phyloP scores from a whole-genome alignment of 2,329 filamentous ascomycete genomes.

The Stemphylium lycopersici region DNA sequence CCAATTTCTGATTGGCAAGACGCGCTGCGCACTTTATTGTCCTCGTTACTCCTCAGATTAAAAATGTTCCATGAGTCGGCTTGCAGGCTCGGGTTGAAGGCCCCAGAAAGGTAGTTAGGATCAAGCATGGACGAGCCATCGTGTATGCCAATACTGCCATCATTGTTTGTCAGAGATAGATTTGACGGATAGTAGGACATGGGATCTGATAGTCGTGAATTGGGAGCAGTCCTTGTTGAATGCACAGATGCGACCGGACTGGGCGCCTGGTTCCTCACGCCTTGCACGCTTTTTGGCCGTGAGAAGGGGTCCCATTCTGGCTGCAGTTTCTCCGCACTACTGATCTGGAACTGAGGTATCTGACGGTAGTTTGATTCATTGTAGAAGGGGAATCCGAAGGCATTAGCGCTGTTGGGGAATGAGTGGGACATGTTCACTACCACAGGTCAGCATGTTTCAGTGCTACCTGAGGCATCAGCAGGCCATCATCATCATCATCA shows the following conservation, averaged over 20 bases:
- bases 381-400: slow-evolving; percentile 23
- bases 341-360: slow-evolving; percentile 15
- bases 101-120: slow-evolving; percentile 8
- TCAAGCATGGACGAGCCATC: slow-evolving; percentile 20
- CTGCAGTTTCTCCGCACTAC: slow-evolving; percentile 1
- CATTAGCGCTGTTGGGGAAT: slow-evolving; percentile 23
- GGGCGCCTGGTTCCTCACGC: slow-evolving; percentile 11
- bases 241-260: slow-evolving; percentile 26
- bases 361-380: slow-evolving; percentile 21
- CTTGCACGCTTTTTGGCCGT: slow-evolving; percentile 19
- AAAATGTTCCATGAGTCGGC: slow-evolving; percentile 40
- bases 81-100: slow-evolving; percentile 16
- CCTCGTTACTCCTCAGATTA: slow-evolving; percentile 22
- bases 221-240: slow-evolving; percentile 17
- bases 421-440: slow-evolving; percentile 38
- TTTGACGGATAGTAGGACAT: slow-evolving; percentile 14
- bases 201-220: slow-evolving; percentile 4
- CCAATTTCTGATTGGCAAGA: slow-evolving; percentile 18
- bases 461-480: slow-evolving; percentile 15
- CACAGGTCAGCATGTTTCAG: slow-evolving; percentile 29
- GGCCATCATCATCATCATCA: too few species aligned
- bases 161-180: slow-evolving; percentile 3
- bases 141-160: slow-evolving; percentile 15
- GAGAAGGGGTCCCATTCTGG: slow-evolving; percentile 26
- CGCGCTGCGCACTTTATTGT: slow-evolving; percentile 2